Percentiles rank a stretch among this genome's conserved stretches.
These are phyloP conservation scores for Nothopassalora personata DNA, from an alignment of 2,329 filamentous ascomycete species.

Conservation along the genomic window DNA sequence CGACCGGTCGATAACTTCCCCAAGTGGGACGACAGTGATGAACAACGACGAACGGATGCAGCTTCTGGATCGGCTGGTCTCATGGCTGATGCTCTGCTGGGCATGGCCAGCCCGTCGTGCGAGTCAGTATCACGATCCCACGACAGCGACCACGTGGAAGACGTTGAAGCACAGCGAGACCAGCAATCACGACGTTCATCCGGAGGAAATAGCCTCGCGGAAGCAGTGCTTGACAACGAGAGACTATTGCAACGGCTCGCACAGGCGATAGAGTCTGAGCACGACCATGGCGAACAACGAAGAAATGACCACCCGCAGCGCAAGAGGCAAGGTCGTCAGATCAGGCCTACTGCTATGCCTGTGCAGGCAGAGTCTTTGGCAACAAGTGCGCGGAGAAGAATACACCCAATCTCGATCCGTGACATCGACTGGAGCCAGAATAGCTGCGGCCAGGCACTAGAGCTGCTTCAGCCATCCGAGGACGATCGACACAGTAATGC, in stretches of 20 bases:
- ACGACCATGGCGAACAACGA: not conserved
- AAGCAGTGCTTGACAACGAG: not conserved
- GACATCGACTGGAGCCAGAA: constrained; percentile 10
- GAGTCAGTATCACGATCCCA: not conserved
- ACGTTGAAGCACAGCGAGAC: not conserved
- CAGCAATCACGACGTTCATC: not conserved
- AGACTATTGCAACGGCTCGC: not conserved
- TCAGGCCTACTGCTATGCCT: not conserved
- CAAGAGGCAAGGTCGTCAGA: not conserved
- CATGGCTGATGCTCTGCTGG: not conserved
- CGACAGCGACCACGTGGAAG: not conserved
- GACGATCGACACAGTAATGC: not conserved
- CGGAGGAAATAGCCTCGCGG: not conserved
- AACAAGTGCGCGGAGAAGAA: not conserved
- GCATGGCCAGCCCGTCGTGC: not conserved
- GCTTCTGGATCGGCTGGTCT: not conserved
- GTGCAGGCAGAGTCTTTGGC: not conserved
- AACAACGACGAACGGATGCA: not conserved
- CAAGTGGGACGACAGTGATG: not conserved
- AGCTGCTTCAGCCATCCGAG: not conserved
- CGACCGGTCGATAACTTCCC: constrained; percentile 3
- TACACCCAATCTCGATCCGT: not conserved
- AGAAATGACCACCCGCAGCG: not conserved
- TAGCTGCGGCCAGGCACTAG: not conserved
- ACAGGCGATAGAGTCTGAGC: not conserved